phyloP scores from a whole-genome alignment of 352 stramenopile genomes.

The Thraustochytrium striatum region DNA sequence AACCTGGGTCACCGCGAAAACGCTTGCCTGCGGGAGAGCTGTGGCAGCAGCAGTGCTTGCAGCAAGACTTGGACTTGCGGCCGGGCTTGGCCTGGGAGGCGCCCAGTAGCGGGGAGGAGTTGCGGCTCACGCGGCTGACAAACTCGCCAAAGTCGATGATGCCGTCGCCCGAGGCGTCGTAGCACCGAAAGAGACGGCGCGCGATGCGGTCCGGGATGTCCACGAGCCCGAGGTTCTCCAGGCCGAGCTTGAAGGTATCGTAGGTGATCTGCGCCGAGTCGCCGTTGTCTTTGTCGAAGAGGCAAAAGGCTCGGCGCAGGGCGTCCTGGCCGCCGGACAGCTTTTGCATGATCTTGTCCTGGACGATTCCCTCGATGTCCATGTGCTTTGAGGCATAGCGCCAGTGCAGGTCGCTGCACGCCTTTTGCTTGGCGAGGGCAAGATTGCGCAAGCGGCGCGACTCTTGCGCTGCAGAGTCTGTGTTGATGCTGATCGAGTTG shows the following conservation, averaged over 20 bases:
- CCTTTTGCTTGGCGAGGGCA: conserved; percentile 22
- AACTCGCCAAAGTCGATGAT: conserved; percentile 37
- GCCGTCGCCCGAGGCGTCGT: conserved; percentile 37
- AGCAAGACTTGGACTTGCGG: too few species aligned
- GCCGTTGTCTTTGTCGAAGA: conserved; percentile 30
- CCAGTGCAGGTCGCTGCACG: conserved; percentile 27
- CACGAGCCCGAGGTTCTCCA: conserved; percentile 23
- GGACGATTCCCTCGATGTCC: conserved; percentile 35
- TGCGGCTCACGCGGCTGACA: neutral
- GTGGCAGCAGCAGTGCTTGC: conserved; percentile 38
- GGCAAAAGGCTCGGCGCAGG: conserved; percentile 26
- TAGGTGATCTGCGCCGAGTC: conserved; percentile 18
- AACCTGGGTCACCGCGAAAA: too few species aligned
- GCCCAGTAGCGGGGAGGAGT: neutral
- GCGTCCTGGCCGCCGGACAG: conserved; percentile 13
- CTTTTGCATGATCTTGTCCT: conserved; percentile 29
- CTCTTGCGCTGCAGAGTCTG: neutral
- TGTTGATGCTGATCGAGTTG: conserved; percentile 12
- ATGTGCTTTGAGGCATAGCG: conserved; percentile 23
- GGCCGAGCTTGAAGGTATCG: neutral
- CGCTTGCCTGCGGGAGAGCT: neutral
- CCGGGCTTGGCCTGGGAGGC: neutral
- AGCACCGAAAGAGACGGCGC: conserved; percentile 21
- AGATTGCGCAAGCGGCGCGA: conserved; percentile 11
- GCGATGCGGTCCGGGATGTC: conserved; percentile 8